These are phyloP conservation scores for Amanita rubescens DNA, from an alignment of 768 basidiomycete species.

Conservation along the genomic window DNA sequence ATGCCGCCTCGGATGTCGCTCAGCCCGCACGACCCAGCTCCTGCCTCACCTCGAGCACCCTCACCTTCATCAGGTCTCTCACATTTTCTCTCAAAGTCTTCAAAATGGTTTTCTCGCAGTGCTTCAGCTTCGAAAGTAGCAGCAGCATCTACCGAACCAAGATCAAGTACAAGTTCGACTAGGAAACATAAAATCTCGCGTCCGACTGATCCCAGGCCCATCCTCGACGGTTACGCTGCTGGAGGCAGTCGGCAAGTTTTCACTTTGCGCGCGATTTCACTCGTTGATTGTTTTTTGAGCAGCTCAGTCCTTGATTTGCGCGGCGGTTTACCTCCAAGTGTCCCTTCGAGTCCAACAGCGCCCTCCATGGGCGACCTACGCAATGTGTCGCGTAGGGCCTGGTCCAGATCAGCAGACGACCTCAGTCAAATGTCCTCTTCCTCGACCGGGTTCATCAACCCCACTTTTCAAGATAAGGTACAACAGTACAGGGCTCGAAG, in stretches of 20 bases:
- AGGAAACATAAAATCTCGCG: conserved; percentile 78
- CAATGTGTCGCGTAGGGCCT: conserved; percentile 58
- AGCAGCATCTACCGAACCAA: conserved; percentile 34
- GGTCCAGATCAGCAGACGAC: conserved; percentile 80
- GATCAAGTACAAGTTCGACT: conserved; percentile 34
- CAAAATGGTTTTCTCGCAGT: conserved; percentile 66
- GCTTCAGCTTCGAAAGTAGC: conserved; percentile 44
- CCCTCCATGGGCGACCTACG: conserved; percentile 54
- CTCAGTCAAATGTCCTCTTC: conserved; percentile 44
- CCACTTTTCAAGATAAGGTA: conserved; percentile 54
- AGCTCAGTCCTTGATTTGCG: conserved; percentile 35
- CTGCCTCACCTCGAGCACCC: conserved; percentile 41
- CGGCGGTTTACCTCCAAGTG: conserved; percentile 27
- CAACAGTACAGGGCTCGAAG: conserved; percentile 59
- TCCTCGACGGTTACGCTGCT: conserved; percentile 48
- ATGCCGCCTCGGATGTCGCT: neutral
- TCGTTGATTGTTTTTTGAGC: conserved; percentile 52
- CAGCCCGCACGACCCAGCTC: neutral
- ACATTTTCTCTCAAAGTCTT: conserved; percentile 57
- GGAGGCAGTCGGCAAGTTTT: conserved; percentile 40
- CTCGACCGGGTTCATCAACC: conserved; percentile 24
- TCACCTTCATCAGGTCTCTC: conserved; percentile 63
- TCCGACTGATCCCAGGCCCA: conserved; percentile 76
- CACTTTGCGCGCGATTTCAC: conserved; percentile 29
- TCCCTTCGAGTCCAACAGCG: conserved; percentile 27